phyloP scores from a whole-genome alignment of 805 yeast genomes.

The Cyberlindnera mycetangii region DNA sequence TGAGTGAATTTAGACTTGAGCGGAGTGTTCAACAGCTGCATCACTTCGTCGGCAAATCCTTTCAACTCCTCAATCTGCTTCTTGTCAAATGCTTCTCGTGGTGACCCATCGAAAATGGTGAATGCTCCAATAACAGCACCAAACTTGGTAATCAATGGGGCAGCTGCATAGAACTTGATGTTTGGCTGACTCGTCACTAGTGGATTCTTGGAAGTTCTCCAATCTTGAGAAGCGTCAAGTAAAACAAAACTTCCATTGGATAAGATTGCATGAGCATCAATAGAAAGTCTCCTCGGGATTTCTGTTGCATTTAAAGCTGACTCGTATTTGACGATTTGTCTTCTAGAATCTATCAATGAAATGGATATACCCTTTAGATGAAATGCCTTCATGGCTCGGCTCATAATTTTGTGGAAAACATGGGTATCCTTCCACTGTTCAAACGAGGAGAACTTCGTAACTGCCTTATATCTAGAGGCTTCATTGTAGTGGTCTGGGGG shows the following conservation, averaged over 20 bases:
- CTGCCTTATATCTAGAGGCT: slow-evolving; percentile 40
- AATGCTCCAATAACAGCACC: slow-evolving; percentile 53
- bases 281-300: slow-evolving; percentile 52
- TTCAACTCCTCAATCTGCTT: slow-evolving; percentile 36
- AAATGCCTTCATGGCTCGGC: slow-evolving; percentile 39
- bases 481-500: slow-evolving; percentile 63
- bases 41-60: slow-evolving; percentile 39
- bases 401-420: slow-evolving; percentile 37
- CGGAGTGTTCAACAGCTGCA: slow-evolving; percentile 39
- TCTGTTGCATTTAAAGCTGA: slow-evolving; percentile 45
- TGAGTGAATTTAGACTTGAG: slow-evolving; percentile 9
- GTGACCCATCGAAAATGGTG: slow-evolving; percentile 51
- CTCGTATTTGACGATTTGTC: slow-evolving; percentile 49
- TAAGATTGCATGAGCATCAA: slow-evolving; percentile 68
- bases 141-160: slow-evolving; percentile 44
- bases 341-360: slow-evolving; percentile 49
- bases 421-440: slow-evolving; percentile 49
- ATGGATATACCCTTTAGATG: slow-evolving; percentile 53
- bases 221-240: slow-evolving; percentile 60
- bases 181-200: slow-evolving; percentile 59
- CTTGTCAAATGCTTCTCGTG: slow-evolving; percentile 37
- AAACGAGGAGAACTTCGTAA: slow-evolving; percentile 36
- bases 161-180: slow-evolving; percentile 63
- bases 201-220: slow-evolving; percentile 66
- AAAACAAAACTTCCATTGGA: slow-evolving; percentile 54